Evolutionary conservation across 768 basidiomycete genomes (phyloP).

Genomic region (Hericium coralloides): DNA sequence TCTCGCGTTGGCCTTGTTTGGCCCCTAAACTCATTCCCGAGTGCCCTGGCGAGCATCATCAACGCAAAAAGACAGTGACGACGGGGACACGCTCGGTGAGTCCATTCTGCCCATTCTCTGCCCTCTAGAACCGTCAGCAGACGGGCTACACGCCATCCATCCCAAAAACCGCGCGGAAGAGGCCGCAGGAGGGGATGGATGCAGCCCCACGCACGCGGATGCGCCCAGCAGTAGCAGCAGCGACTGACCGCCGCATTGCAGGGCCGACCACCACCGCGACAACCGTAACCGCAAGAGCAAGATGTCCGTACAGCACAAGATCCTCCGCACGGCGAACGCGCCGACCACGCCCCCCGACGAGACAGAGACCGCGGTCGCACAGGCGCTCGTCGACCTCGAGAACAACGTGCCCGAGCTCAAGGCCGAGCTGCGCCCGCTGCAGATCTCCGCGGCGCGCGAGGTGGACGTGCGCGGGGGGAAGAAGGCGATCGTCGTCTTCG

Average conservation of each 20-base stretch:
- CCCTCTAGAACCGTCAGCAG: neutral
- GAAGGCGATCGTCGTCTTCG: conserved; percentile 98
- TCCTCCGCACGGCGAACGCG: conserved; percentile 93
- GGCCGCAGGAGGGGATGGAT: conserved; percentile 46
- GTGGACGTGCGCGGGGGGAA: conserved; percentile 99
- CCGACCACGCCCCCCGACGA: conserved; percentile 85
- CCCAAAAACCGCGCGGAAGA: neutral
- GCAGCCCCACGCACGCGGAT: conserved; percentile 32
- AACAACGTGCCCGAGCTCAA: conserved; percentile 98
- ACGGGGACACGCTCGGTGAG: conserved; percentile 55
- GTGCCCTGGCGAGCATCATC: neutral
- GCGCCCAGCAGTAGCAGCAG: conserved; percentile 9
- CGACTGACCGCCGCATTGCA: neutral
- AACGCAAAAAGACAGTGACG: conserved; percentile 27
- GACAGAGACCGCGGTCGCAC: conserved; percentile 84
- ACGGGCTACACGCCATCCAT: neutral
- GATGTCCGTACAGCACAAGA: conserved; percentile 83
- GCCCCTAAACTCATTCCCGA: neutral
- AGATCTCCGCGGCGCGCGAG: conserved; percentile 98
- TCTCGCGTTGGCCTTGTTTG: conserved; percentile 1
- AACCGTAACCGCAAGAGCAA: conserved; percentile 23
- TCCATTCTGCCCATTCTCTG: conserved; percentile 25
- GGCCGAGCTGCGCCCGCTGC: conserved; percentile 87
- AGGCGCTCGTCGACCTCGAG: conserved; percentile 95
- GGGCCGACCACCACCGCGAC: neutral